Base-by-base conservation (phyloP, 768 basidiomycete genomes). In the Tephrocybe rancida region DNA sequence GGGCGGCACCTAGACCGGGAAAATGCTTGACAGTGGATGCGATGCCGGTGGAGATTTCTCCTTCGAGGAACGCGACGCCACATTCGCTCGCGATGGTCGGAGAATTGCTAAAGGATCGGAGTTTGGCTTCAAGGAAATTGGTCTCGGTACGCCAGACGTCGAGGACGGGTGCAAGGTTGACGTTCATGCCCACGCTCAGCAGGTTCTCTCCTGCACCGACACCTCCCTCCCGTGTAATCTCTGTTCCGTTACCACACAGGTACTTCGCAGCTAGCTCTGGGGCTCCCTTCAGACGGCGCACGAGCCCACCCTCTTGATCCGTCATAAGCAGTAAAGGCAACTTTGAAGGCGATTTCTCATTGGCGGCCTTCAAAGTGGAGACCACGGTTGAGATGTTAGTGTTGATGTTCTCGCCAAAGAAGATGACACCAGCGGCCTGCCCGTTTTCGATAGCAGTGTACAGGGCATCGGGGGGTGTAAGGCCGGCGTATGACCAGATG, bases 281-380 rank as follows among this genome's bases (percentile, higher is more conserved):
- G 18, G 43, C 54, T 24, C 54, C 54, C 6, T 30, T 18, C 1
- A 55, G 48, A 25, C 54, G 37, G 16, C 48, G 29, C 11, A 55
- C 54, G 37, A 27, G 30, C 16, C 54, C 54, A 19, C 54, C 54
- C 44, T 55, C 54, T 30, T 55, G 54, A 22, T 55, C 54, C 37
- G 54, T 55, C 48, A 55, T 55, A 8, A 55, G 32, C 54, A 55
- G 14, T n/a, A 55, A 29, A 5, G 54, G 54, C n/a, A 55, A 26
- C 22, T 45, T 38, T 16, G 44, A 45, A 21, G 54, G 47, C 14
- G 48, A 50, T 6, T 38, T 45, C 18, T 29, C 48, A 25, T 55
- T 55, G 3, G 54, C 54, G 18, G 13, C 24, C n/a, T 55, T 55
- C 6, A 55, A 35, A 3, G 48, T 45, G 10, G 48, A 30, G 19